Evolutionary conservation across 169 alveolate species (phyloP), one percentile per base, ranked within the genome.

Genomic region (Babesia bovis): DNA sequence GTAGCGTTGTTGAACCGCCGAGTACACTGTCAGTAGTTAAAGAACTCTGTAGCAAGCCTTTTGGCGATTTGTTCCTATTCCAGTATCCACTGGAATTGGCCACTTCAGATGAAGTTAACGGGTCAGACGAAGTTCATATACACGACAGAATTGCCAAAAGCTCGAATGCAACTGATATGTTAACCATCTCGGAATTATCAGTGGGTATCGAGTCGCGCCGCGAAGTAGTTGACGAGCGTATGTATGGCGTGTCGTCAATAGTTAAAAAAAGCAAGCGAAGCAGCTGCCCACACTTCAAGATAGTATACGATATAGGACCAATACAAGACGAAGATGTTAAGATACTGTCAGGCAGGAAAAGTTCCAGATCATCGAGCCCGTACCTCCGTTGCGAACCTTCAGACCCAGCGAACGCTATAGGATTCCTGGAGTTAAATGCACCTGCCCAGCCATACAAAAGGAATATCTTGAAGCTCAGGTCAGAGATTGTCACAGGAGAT

Each of bases 31-130:
- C 78, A 13, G 67, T 76, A 26, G 66, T 67, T 28, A 76, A 44
- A 25, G 85, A 76, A 30, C 36, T 76, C 21, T 63, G 65, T 55
- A 66, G 63, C 33, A 76, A 76, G 21, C 85, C 85, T 1, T 76
- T 76, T 40, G 72, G 70, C 23, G 63, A 61, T 28, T 12, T 76
- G 41, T 55, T 76, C 47, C 36, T 76, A 17, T 51, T 76, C 21
- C 85, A 76, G 72, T 76, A 76, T 15, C 85, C 85, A 9, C 72
- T 76, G 60, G 85, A 76, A 35, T 19, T 49, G 30, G 30, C 82
- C 17, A 50, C 61, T 0, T 63, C 73, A 3, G 73, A 63, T 17
- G 15, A 25, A 26, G 26, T 21, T 50, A 23, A 35, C 23, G 32
- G 35, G 30, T 30, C 66, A 26, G 44, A 23, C 10, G 75, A 76